Base-by-base conservation (phyloP, 306 rosid species). In the Vigna nakashimae region DNA sequence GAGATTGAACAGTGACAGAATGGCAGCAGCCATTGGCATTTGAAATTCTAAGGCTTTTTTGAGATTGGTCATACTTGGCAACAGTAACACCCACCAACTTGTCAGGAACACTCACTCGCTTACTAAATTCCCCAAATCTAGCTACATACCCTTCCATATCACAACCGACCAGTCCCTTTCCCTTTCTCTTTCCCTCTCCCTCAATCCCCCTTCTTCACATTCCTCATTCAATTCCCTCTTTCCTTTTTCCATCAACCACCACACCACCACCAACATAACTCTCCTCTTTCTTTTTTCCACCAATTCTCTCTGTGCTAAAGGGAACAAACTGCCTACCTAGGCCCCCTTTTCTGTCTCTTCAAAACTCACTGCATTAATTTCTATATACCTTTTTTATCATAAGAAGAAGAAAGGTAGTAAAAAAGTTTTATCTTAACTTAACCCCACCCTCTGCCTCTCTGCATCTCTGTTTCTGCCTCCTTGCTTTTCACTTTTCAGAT, bases 1-100 rank as follows among this genome's bases (percentile, higher is more conserved):
- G 67, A 74, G 71, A 16, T 81, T 69, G 17, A 80, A 76, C 48
- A 79, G 84, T 75, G 79, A 75, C 82, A 75, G 75, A 69, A 69
- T 79, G 4, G 59, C 73, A 65, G 84, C 85, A 77, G 72, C 84
- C 82, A 82, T 82, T 58, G 38, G 66, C 79, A 80, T 55, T 76
- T 68, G 42, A 51, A 80, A 71, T 65, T 66, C 62, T 4, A 76
- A 71, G 50, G 64, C 77, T 40, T 79, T 77, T 34, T 50, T 80
- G 76, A 76, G 80, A 69, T 79, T 49, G 73, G 77, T 69, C 71
- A 68, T 68, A 52, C 53, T 53, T 43, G 1, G 1, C 9, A 16
- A 65, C 84, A 75, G 82, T 84, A 75, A 70, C 46, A 48, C 71
- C 15, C 76, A 75, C 72, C 84, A 55, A 68, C 86, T 56, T 74